phyloP scores from a whole-genome alignment of 495 filamentous ascomycete genomes.

The Daldinia decipiens region DNA sequence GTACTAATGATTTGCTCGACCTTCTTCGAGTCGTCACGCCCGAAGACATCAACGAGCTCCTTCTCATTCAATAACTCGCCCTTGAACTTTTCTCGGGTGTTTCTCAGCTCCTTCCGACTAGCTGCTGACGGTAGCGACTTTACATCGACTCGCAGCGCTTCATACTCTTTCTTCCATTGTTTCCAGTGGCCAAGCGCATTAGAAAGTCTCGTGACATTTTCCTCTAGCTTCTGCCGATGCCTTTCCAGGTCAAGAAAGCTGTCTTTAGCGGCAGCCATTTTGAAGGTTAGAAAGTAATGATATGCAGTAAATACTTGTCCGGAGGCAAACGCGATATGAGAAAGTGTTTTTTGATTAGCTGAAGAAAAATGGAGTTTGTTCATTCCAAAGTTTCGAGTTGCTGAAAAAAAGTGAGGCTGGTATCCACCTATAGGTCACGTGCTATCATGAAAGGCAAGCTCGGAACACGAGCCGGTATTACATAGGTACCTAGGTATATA shows the following conservation, averaged over 20 bases:
- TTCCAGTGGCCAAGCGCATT: constrained; percentile 87
- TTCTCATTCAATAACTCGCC: constrained; percentile 58
- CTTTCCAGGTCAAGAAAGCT: constrained; percentile 71
- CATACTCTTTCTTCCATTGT: constrained; percentile 90
- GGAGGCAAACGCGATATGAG: background rate
- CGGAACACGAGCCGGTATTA: background rate
- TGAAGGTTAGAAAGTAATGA: constrained; percentile 6
- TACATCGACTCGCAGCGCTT: constrained; percentile 84
- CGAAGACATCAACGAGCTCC: constrained; percentile 73
- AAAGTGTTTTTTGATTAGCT: constrained; percentile 1
- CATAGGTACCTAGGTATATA: background rate
- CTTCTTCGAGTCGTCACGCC: constrained; percentile 60
- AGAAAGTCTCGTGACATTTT: constrained; percentile 76
- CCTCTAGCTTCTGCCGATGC: constrained; percentile 78
- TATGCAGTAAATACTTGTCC: background rate
- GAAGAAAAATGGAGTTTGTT: constrained; percentile 4
- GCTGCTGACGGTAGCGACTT: constrained; percentile 61
- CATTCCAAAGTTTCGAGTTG: background rate
- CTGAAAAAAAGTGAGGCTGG: background rate
- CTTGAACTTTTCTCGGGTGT: constrained; percentile 54
- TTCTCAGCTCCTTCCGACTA: constrained; percentile 61
- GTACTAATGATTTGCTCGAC: constrained; percentile 72
- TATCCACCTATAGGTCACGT: constrained; percentile 6
- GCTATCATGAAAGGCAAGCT: background rate
- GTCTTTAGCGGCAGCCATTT: constrained; percentile 49